These are phyloP conservation scores for Boletus rufocinnamomeus DNA, from an alignment of 768 basidiomycete species.

Conservation along the genomic window DNA sequence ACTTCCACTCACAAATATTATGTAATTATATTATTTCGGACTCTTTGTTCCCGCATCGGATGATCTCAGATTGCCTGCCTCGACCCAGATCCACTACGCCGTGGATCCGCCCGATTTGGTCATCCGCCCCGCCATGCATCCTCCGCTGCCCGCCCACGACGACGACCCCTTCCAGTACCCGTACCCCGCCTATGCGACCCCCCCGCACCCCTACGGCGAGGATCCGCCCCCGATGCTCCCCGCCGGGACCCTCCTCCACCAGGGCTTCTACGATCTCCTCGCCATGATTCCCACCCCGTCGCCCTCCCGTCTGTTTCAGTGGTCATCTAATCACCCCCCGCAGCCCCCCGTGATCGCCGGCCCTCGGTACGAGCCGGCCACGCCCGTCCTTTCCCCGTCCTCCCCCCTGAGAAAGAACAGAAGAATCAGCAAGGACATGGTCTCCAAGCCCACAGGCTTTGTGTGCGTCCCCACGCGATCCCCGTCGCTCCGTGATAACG, in stretches of 20 bases:
- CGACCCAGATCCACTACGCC: not conserved
- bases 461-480: slow-evolving; percentile 56
- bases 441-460: slow-evolving; percentile 80
- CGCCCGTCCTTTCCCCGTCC: slow-evolving; percentile 32
- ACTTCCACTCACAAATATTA: not conserved
- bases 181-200: slow-evolving; percentile 1
- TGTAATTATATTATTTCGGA: not conserved
- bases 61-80: not conserved
- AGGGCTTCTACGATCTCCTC: slow-evolving; percentile 87
- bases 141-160: not conserved
- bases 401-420: slow-evolving; percentile 53
- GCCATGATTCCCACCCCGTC: slow-evolving; percentile 73
- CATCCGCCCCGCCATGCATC: not conserved
- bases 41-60: not conserved
- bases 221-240: slow-evolving; percentile 50
- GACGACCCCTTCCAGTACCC: not conserved
- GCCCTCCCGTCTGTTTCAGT: slow-evolving; percentile 60
- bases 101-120: slow-evolving; percentile 4
- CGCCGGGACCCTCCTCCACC: slow-evolving; percentile 76
- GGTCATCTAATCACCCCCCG: slow-evolving; percentile 42
- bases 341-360: not conserved
- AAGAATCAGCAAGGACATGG: slow-evolving; percentile 86
- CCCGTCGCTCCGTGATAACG: slow-evolving; percentile 21
- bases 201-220: slow-evolving; percentile 20
- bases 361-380: not conserved